Base-by-base conservation (phyloP, 495 filamentous ascomycete genomes). In the Xylaria cubensis region DNA sequence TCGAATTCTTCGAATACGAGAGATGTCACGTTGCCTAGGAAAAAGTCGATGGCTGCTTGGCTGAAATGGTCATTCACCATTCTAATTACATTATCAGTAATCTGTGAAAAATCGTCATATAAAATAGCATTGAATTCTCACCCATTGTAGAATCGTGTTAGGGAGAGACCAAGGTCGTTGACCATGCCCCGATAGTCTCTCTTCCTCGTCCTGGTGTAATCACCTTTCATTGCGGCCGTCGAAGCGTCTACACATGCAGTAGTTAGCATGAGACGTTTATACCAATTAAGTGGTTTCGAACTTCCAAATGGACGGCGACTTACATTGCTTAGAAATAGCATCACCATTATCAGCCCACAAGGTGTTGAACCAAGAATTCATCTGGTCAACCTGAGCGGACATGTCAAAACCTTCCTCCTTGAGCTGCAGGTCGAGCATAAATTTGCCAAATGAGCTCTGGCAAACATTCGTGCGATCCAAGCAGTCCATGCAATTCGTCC, bases 401-500 rank as follows among this genome's bases (percentile, higher is more conserved):
- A 97, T 89, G 44, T 90, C 84, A 64, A 96, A 86, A 17, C 91
- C 91, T 73, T 95, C 89, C n/a, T 87, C 84, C 66, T 88, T 89
- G 15, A 98, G 84, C 74, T 97, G 92, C 39, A 84, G 78, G 73
- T 97, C 92, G 26, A 98, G 85, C 42, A 91, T 91, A 80, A 89
- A 86, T 73, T 92, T 91, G 1, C 88, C 94, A 77, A 92, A 92
- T 0, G 94, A 95, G 74, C 92, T 94, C 81, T 97, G 95, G 26
- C 94, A 94, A 41, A 98, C 93, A 72, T 97, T 97, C 3, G 95
- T 98, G 36, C 94, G 90, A 76, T 98, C 95, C 17, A 98, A 87
- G 74, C 95, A 98, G 76, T 98, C 95, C 95, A 98, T 98, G 80
- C 95, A 98, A 78, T 98, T 98, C 3, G 93, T 97, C 67, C 95